Base-by-base conservation (phyloP, 2,329 filamentous ascomycete genomes). In the Aspergillus arachidicola region DNA sequence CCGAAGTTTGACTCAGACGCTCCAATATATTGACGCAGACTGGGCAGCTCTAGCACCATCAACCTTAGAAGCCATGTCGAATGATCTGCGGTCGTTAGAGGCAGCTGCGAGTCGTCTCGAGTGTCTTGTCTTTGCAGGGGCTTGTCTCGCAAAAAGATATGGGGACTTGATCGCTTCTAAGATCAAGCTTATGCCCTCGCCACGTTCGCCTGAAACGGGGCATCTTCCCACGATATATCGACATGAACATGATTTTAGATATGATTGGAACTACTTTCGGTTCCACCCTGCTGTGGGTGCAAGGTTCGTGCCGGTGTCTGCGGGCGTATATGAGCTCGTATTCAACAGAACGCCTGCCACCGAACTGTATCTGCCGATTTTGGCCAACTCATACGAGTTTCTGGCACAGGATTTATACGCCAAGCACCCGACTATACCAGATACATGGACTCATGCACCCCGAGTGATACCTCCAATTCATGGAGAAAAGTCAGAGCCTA, bases 221-320 rank as follows among this genome's bases (percentile, higher is more conserved):
- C 57, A 46, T 12, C 50, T 59, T 10, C 61, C 57, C 16, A 58
- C 57, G 16, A 57, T 63, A 45, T 63, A 63, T 32, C 61, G 30
- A 2, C 19, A 43, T 32, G 57, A 38, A 46, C 54, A 63, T 51
- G 57, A 63, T 45, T 63, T 63, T 41, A 59, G 46, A 26, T 50
- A 30, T 16, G 57, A 63, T n/a, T 63, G 61, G 61, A 63, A 57
- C 21, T 63, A 63, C 50, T 53, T 63, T 19, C 61, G 55, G 45
- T 59, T 63, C 19, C 57, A 57, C 28, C 41, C 51, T 34, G 55
- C 58, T 26, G 32, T 60, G 21, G 60, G 57, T 14, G 60, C 53
- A 45, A 30, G 21, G 4, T 63, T 63, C 32, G 30, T 56, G 10
- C 61, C 51, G 16, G 19, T 34, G 4, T 38, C 57, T 19, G 32